A percentile compares a stretch with the other conserved stretches of the same genome.
phyloP scores from a whole-genome alignment of 306 rosid species.

The Prunus armeniaca region DNA sequence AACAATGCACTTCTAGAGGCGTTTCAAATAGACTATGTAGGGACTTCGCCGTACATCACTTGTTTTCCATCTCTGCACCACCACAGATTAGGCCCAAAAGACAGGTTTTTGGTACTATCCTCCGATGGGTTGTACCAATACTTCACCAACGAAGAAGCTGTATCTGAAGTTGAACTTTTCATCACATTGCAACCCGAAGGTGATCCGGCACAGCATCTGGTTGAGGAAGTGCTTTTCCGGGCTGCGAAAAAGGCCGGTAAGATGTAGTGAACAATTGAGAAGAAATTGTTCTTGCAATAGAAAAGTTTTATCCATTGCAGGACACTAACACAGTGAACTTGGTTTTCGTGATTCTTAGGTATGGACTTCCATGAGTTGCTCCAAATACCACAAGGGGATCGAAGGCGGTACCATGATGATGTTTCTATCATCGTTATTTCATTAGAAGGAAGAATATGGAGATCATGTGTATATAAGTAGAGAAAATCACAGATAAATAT shows the following conservation, averaged over 20 bases:
- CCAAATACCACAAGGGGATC: constrained; percentile 91
- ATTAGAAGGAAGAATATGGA: constrained; percentile 98
- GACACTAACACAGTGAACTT: neutral
- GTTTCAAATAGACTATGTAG: constrained; percentile 89
- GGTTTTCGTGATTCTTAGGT: constrained; percentile 48
- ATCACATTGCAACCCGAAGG: constrained; percentile 94
- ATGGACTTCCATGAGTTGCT: constrained; percentile 93
- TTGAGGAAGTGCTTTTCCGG: constrained; percentile 88
- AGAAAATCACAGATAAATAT: constrained; percentile 28
- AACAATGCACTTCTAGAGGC: constrained; percentile 86
- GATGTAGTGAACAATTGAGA: neutral
- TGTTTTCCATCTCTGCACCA: constrained; percentile 83
- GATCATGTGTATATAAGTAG: constrained; percentile 85
- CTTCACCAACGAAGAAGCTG: constrained; percentile 93
- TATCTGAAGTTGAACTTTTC: constrained; percentile 91
- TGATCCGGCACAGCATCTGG: constrained; percentile 94
- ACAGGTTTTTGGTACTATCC: constrained; percentile 81
- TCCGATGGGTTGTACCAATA: constrained; percentile 97
- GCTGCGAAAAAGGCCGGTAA: constrained; percentile 97
- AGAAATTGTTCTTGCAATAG: neutral
- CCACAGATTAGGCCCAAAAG: constrained; percentile 86
- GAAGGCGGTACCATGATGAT: constrained; percentile 96
- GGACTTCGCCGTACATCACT: constrained; percentile 78
- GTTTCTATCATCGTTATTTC: constrained; percentile 95
- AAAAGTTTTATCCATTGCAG: constrained; percentile 6